phyloP scores from a whole-genome alignment of 257 asterid genomes.

The Ilex asprella region DNA sequence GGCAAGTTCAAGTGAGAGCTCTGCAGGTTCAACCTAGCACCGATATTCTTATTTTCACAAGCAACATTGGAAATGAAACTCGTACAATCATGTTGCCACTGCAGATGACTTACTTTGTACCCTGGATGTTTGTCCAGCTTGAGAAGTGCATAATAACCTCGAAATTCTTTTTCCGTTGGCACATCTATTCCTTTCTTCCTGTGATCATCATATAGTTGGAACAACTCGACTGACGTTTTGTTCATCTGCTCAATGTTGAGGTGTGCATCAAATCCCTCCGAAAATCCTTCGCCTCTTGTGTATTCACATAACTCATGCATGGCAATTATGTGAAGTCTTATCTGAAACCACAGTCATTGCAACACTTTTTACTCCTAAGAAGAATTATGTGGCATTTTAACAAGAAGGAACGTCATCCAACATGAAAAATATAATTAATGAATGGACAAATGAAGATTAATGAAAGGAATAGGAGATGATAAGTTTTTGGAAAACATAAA shows the following conservation, averaged over 20 bases:
- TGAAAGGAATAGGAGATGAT: no score
- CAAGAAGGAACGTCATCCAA: conserved; percentile 3
- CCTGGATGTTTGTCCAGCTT: conserved; percentile 99
- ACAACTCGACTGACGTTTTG: conserved; percentile 90
- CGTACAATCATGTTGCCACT: conserved; percentile 20
- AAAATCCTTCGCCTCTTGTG: conserved; percentile 93
- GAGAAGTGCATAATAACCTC: conserved; percentile 98
- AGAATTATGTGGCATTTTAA: conserved; percentile 2
- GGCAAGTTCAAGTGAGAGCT: conserved; percentile 96
- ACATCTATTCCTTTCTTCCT: conserved; percentile 73
- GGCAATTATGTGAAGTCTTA: conserved; percentile 94
- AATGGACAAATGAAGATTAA: no score
- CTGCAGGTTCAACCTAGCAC: conserved; percentile 99
- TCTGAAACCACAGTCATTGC: conserved; percentile 44
- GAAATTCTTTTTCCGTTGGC: conserved; percentile 84
- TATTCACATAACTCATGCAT: conserved; percentile 98
- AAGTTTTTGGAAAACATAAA: no score
- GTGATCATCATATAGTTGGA: conserved; percentile 92
- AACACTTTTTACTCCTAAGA: conserved; percentile 9
- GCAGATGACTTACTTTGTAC: conserved; percentile 71
- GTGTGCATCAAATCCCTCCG: conserved; percentile 99
- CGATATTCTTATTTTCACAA: conserved; percentile 42
- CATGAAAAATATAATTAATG: background rate
- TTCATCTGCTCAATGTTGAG: conserved; percentile 99
- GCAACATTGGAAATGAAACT: conserved; percentile 23